Conservation (phyloP, 1,139 yeast species). For the Sugiyamaella pinicola region DNA sequence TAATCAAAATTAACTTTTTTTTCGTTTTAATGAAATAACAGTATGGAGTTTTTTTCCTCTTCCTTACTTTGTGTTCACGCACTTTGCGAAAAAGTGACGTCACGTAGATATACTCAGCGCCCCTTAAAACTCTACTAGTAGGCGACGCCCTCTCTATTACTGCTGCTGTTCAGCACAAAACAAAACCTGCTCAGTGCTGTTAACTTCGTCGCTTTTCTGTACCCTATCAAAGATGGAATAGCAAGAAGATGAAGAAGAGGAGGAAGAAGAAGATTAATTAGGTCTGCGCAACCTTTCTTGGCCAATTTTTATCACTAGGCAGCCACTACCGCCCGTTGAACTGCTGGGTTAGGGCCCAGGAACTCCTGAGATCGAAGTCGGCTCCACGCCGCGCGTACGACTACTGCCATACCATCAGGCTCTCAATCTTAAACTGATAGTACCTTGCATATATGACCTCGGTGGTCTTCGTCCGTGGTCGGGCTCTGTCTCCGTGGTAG, state of each 20-base stretch:
- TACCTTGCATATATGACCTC: too few species aligned
- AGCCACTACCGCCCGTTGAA: too few species aligned
- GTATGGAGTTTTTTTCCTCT: background rate
- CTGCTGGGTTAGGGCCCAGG: too few species aligned
- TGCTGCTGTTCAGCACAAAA: background rate
- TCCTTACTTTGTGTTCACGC: slow-evolving; percentile 8
- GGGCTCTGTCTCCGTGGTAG: too few species aligned
- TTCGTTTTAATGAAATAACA: background rate
- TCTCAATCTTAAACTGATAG: too few species aligned
- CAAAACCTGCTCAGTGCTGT: too few species aligned
- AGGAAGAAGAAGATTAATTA: background rate
- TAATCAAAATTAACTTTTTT: background rate
- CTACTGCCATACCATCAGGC: too few species aligned
- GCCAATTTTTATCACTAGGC: too few species aligned
- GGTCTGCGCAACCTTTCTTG: background rate
- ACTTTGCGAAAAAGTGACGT: slow-evolving; percentile 6
- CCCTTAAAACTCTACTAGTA: background rate
- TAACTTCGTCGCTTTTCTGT: background rate
- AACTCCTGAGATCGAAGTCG: too few species aligned
- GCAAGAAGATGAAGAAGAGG: background rate
- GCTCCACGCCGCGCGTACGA: too few species aligned
- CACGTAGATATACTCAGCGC: slow-evolving; percentile 5
- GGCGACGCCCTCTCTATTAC: background rate
- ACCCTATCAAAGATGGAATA: background rate
- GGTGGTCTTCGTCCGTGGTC: too few species aligned